Evolutionary conservation across 768 basidiomycete species (phyloP).

Genomic region (Tricholoma saponaceum): DNA sequence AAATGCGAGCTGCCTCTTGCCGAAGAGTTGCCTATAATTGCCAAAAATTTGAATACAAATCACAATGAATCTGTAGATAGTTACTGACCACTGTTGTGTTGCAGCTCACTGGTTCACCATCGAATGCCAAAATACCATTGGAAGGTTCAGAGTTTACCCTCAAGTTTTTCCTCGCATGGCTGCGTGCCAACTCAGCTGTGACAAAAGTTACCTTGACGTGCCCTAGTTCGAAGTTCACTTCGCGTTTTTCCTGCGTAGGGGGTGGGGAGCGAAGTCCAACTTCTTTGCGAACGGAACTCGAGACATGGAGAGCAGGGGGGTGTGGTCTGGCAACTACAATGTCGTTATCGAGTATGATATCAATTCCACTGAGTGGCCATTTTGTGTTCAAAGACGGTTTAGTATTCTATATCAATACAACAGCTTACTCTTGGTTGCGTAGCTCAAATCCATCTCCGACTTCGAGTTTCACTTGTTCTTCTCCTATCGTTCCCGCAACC

Average conservation of each 20-base stretch:
- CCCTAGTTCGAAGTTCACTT: conserved; percentile 1
- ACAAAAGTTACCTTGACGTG: conserved; percentile 17
- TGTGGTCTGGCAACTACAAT: conserved; percentile 11
- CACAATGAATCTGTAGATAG: not conserved
- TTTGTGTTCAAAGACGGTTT: not conserved
- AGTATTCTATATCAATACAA: not conserved
- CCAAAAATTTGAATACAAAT: not conserved
- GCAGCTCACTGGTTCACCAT: conserved; percentile 15
- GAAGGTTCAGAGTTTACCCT: conserved; percentile 11
- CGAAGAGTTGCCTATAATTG: conserved; percentile 14
- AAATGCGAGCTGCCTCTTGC: conserved; percentile 14
- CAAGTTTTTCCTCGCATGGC: conserved; percentile 10
- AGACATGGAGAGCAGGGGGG: not conserved
- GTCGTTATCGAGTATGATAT: conserved; percentile 12
- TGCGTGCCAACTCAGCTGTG: conserved; percentile 16
- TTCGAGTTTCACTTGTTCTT: conserved; percentile 14
- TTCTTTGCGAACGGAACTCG: not conserved
- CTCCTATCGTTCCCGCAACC: conserved; percentile 15
- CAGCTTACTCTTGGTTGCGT: conserved; percentile 17
- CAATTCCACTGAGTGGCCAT: conserved; percentile 1
- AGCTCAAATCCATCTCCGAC: conserved; percentile 21
- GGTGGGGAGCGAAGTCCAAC: not conserved
- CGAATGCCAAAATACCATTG: conserved; percentile 18
- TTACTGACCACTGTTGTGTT: conserved; percentile 19
- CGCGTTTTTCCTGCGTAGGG: not conserved